A percentile compares a stretch with the other conserved stretches of the same genome.
Conservation (phyloP, 805 yeast species). For the Myxozyma mucilagina region DNA sequence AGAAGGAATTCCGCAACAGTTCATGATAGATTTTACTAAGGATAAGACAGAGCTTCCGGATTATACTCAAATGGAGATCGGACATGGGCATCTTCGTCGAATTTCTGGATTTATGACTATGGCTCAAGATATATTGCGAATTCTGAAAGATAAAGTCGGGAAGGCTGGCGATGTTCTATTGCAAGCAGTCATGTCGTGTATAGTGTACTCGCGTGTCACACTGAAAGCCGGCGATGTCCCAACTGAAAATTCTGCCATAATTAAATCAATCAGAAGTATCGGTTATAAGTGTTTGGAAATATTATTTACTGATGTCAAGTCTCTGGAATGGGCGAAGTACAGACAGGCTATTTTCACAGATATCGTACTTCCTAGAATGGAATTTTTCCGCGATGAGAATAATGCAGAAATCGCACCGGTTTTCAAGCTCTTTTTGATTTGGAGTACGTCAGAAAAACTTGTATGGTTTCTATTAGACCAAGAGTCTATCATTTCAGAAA, state of each 20-base stretch:
- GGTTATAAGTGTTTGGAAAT: slow-evolving; percentile 66
- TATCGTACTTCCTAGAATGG: slow-evolving; percentile 66
- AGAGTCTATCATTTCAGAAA: slow-evolving; percentile 53
- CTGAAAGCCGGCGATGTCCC: slow-evolving; percentile 1
- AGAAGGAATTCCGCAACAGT: slow-evolving; percentile 20
- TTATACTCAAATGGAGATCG: slow-evolving; percentile 4
- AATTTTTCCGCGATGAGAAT: slow-evolving; percentile 70
- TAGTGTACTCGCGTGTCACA: slow-evolving; percentile 17
- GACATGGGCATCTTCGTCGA: slow-evolving; percentile 12
- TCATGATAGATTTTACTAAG: slow-evolving; percentile 10
- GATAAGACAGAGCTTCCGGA: background rate
- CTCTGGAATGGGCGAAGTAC: slow-evolving; percentile 53
- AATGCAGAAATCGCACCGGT: slow-evolving; percentile 80
- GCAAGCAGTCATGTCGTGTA: slow-evolving; percentile 19
- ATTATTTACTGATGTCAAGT: slow-evolving; percentile 57
- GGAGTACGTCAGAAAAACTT: slow-evolving; percentile 54
- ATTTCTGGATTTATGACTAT: slow-evolving; percentile 34
- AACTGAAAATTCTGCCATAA: slow-evolving; percentile 43
- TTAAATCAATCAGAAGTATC: slow-evolving; percentile 61
- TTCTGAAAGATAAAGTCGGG: slow-evolving; percentile 12
- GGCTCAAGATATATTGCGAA: slow-evolving; percentile 31
- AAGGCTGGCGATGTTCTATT: slow-evolving; percentile 13
- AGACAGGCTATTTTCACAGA: slow-evolving; percentile 53
- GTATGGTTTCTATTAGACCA: slow-evolving; percentile 54
- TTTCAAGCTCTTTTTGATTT: slow-evolving; percentile 60